Conservation (phyloP, 1,139 yeast species). For the Hemisphaericaspora subhashii region DNA sequence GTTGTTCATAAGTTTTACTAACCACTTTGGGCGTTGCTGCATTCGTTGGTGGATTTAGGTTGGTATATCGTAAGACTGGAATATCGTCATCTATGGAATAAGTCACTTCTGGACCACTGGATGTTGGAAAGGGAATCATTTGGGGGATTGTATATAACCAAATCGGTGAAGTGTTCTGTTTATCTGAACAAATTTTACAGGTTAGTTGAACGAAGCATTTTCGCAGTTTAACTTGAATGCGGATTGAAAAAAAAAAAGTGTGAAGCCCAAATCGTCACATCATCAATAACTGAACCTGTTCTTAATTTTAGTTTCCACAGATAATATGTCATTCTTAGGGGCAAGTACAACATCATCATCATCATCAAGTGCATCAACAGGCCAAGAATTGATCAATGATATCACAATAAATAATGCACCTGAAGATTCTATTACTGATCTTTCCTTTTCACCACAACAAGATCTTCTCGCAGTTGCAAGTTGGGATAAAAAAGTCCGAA, state of each 20-base stretch:
- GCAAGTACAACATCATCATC: slow-evolving; percentile 17
- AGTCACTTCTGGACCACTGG: slow-evolving; percentile 3
- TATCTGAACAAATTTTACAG: no score
- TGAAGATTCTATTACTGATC: slow-evolving; percentile 85
- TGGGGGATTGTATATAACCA: no score
- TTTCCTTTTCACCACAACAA: slow-evolving; percentile 89
- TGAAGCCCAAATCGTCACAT: no score
- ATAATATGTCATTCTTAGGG: slow-evolving; percentile 30
- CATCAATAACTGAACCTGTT: no score
- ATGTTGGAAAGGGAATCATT: slow-evolving; percentile 1
- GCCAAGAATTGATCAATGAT: slow-evolving; percentile 74
- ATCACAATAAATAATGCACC: slow-evolving; percentile 82
- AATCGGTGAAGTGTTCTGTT: no score
- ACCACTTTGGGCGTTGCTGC: slow-evolving; percentile 1
- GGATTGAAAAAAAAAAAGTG: background rate
- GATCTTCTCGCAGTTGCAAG: slow-evolving; percentile 80
- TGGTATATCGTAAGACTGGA: slow-evolving; percentile 11
- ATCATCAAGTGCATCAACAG: slow-evolving; percentile 47
- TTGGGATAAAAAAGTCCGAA: slow-evolving; percentile 95
- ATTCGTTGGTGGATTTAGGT: background rate
- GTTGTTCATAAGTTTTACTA: slow-evolving; percentile 24
- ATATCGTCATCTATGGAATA: slow-evolving; percentile 11
- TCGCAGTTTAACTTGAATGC: background rate
- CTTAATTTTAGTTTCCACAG: background rate
- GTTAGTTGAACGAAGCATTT: background rate